phyloP scores from a whole-genome alignment of 108 stramenopile species.

The Pseudonitzschia multiseries region DNA sequence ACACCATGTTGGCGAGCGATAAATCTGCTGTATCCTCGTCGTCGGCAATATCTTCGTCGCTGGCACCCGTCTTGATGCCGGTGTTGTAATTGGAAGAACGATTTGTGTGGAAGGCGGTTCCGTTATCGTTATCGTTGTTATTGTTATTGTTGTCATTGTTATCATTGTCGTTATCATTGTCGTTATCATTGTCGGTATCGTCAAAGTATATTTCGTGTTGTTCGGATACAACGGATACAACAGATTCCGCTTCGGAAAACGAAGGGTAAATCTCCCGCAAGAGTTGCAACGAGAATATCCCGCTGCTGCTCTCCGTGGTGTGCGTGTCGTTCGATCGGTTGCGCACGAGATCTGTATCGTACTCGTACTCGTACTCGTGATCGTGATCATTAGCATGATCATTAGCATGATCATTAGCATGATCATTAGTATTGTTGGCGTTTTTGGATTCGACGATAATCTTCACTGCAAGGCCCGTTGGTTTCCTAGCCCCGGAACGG shows the following conservation, averaged over 20 bases:
- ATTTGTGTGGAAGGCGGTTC: conserved; percentile 1
- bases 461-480: neutral
- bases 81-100: no score
- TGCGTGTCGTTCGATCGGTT: conserved; percentile 11
- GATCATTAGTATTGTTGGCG: no score
- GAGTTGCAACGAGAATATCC: conserved; percentile 4
- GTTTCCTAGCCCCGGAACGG: neutral
- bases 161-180: neutral
- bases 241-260: conserved; percentile 1
- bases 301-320: conserved; percentile 10
- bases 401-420: no score
- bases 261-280: conserved; percentile 12
- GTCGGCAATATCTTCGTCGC: neutral
- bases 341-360: neutral
- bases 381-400: no score
- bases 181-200: neutral
- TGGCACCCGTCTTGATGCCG: neutral
- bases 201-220: neutral
- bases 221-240: no score
- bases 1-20: neutral
- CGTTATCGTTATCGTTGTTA: neutral
- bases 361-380: neutral
- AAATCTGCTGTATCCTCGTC: no score
- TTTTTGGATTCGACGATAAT: neutral
- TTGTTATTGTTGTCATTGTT: neutral